Evolutionary conservation across 139 green algal genomes (phyloP).

Genomic region (Chlorella sorokiniana): DNA sequence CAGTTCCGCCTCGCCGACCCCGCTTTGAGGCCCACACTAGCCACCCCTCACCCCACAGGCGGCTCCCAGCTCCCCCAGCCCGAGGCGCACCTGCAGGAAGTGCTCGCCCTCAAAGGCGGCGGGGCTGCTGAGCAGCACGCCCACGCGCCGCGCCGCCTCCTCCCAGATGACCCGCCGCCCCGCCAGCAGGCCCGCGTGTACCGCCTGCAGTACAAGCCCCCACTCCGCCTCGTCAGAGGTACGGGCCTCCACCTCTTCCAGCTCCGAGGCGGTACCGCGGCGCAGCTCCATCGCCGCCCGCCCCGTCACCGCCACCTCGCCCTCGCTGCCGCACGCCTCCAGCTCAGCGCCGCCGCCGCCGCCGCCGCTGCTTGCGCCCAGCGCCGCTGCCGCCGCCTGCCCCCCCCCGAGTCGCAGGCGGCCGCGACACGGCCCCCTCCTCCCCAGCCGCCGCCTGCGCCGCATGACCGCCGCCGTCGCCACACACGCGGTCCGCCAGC

Average conservation of each 20-base stretch:
- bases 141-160: slow-evolving; percentile 46
- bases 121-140: slow-evolving; percentile 44
- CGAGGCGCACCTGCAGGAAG: slow-evolving; percentile 53
- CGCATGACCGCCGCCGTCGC: background rate
- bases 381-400: background rate
- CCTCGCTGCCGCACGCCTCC: background rate
- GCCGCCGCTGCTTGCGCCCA: background rate
- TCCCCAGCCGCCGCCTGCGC: no score
- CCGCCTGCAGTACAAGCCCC: slow-evolving; percentile 41
- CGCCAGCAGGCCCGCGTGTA: slow-evolving; percentile 29
- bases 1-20: no score
- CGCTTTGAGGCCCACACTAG: no score
- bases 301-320: background rate
- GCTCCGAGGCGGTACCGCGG: slow-evolving; percentile 26
- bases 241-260: slow-evolving; percentile 35
- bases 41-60: background rate
- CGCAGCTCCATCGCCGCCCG: slow-evolving; percentile 22
- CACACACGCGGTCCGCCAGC: background rate
- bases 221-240: slow-evolving; percentile 43
- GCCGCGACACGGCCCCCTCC: no score
- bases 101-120: slow-evolving; percentile 59
- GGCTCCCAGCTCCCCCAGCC: background rate
- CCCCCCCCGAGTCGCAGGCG: no score
- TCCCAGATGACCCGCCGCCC: slow-evolving; percentile 55
- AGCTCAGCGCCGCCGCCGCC: background rate